A percentile compares a stretch with the other conserved stretches of the same genome.
These are phyloP conservation scores for Auriscalpium vulgare DNA, from an alignment of 768 basidiomycete genomes.

Conservation along the genomic window DNA sequence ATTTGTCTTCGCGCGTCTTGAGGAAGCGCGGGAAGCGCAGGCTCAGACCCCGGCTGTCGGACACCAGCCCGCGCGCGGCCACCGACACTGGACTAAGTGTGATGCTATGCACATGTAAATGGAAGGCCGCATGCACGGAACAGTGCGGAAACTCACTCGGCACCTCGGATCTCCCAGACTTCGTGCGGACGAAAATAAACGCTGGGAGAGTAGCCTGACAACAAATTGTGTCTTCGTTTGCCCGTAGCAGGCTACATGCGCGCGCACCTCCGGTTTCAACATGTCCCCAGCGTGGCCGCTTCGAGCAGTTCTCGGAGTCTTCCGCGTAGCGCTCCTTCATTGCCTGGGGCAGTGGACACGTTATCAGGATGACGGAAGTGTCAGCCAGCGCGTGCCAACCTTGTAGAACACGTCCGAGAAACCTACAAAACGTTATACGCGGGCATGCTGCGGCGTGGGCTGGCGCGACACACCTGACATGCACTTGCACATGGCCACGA, in stretches of 20 bases:
- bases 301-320: slow-evolving; percentile 45
- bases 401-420: slow-evolving; percentile 83
- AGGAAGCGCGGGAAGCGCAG: slow-evolving; percentile 88
- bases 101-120: slow-evolving; percentile 36
- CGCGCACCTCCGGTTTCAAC: slow-evolving; percentile 55
- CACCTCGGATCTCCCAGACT: slow-evolving; percentile 87
- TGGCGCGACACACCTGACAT: slow-evolving; percentile 56
- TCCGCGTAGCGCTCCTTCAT: slow-evolving; percentile 62
- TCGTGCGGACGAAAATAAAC: slow-evolving; percentile 66
- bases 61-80: slow-evolving; percentile 60
- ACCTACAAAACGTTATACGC: slow-evolving; percentile 32
- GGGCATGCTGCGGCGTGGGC: neutral
- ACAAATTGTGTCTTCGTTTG: neutral
- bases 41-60: slow-evolving; percentile 59
- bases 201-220: slow-evolving; percentile 51
- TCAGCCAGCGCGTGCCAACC: slow-evolving; percentile 27
- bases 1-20: slow-evolving; percentile 64
- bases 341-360: slow-evolving; percentile 29
- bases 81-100: slow-evolving; percentile 82
- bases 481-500: slow-evolving; percentile 84
- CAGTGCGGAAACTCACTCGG: slow-evolving; percentile 39
- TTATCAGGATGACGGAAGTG: neutral
- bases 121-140: neutral
- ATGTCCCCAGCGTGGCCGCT: slow-evolving; percentile 43
- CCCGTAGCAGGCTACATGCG: neutral